Base-by-base conservation (phyloP, 768 basidiomycete genomes). In the Termitomyces sp. region DNA sequence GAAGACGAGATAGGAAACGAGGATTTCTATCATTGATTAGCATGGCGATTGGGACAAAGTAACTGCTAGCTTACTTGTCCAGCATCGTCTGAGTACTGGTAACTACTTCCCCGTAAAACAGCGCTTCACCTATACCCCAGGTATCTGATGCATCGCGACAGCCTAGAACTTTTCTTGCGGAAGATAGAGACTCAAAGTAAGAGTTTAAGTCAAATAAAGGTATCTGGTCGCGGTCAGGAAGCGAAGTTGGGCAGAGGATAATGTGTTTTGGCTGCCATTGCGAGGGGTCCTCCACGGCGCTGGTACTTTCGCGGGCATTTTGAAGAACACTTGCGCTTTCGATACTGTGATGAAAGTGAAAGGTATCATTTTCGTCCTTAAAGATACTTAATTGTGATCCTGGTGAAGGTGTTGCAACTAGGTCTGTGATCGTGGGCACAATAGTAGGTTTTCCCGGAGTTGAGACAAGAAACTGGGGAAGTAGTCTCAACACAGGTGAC, bases 51-150 rank as follows among this genome's bases (percentile, higher is more conserved):
- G 35, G 12, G 24, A n/a, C 18, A 3, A 38, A n/a, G 33, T 10
- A 14, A 32, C 30, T 1, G 32, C 20, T n/a, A 6, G 59, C 88
- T 72, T 62, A 94, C 96, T 86, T 90, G 67, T 97, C 92, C 5
- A 98, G 77, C 82, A 98, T 84, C 2, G 93, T 94, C 69, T 98
- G 97, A 0, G 96, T 98, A 63, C 92, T 94, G 1, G 93, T 93
- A 12, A 99, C 89, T 0, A 85, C 85, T 69, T 97, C 92, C 33
- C 90, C 88, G 62, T 98, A 98, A 9, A 95, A 63, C 30, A 98
- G 67, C 38, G 83, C 79, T 59, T 95, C 92, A 0, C 94, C 94
- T 4, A 90, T 69, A 2, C 82, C 80, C 80, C 84, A 84, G 6
- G 65, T 52, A 24, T 69, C 63, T 10, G 68, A 54, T 14, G 59